These are phyloP conservation scores for Gossypium sturtianum DNA, from an alignment of 345 rosid species.

Conservation along the genomic window DNA sequence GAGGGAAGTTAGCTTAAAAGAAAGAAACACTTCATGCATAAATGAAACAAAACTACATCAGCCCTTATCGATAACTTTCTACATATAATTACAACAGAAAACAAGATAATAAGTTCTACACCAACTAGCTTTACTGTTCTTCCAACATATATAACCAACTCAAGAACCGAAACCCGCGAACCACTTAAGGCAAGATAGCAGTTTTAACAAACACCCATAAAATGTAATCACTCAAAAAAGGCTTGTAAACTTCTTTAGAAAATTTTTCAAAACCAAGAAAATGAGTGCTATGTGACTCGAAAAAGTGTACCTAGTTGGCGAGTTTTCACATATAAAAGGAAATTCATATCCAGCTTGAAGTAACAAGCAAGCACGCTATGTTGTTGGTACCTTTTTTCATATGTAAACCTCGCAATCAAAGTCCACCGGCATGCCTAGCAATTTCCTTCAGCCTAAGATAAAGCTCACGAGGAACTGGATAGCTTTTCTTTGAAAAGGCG, in stretches of 20 bases:
- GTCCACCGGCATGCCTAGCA: neutral
- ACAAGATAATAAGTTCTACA: neutral
- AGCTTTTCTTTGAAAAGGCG: conserved; percentile 67
- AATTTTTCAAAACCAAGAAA: conserved; percentile 4
- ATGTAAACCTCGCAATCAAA: neutral
- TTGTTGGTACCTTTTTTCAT: neutral
- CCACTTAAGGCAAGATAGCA: neutral
- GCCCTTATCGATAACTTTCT: neutral
- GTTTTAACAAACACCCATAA: conserved; percentile 7
- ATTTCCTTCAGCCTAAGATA: conserved; percentile 3
- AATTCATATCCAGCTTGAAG: conserved; percentile 8
- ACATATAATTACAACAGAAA: neutral
- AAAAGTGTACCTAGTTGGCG: conserved; percentile 2
- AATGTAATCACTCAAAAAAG: conserved; percentile 9
- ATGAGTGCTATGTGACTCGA: conserved; percentile 3
- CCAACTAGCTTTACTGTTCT: conserved; percentile 3
- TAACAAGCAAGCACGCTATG: conserved; percentile 1
- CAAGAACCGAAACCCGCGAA: neutral
- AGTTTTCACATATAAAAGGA: conserved; percentile 11
- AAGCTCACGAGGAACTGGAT: conserved; percentile 25
- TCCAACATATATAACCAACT: neutral
- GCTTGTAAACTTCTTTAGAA: conserved; percentile 3
- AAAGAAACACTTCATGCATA: neutral
- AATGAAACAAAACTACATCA: neutral
- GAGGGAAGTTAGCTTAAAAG: neutral